Percentiles rank a stretch among this genome's conserved stretches.
phyloP scores from a whole-genome alignment of 768 basidiomycete species.

The Mycena maculata region DNA sequence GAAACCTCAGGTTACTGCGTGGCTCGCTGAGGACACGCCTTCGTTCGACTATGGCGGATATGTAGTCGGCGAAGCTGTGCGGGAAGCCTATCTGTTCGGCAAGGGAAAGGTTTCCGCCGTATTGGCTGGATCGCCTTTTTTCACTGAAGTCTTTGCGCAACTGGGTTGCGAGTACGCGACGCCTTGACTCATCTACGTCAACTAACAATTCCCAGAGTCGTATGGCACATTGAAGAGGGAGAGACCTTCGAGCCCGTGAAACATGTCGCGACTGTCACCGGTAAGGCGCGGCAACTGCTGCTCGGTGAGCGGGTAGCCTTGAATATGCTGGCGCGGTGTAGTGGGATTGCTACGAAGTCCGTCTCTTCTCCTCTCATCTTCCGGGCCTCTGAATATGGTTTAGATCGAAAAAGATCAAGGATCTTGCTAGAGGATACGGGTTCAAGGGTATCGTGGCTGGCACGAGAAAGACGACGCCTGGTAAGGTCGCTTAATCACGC shows the following conservation, averaged over 20 bases:
- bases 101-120: conserved; percentile 85
- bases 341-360: conserved; percentile 96
- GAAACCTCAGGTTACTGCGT: conserved; percentile 82
- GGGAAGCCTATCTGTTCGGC: conserved; percentile 90
- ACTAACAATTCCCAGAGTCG: conserved; percentile 67
- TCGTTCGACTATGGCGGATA: conserved; percentile 97
- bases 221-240: conserved; percentile 94
- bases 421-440: conserved; percentile 80
- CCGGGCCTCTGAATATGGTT: conserved; percentile 14
- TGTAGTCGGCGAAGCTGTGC: conserved; percentile 90
- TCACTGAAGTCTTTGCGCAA: conserved; percentile 91
- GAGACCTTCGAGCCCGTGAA: conserved; percentile 82
- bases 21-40: conserved; percentile 95
- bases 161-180: conserved; percentile 87
- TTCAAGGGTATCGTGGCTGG: conserved; percentile 93
- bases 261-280: conserved; percentile 91
- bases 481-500: conserved; percentile 44
- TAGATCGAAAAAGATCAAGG: conserved; percentile 87
- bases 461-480: conserved; percentile 97
- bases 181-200: background rate
- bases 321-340: conserved; percentile 94
- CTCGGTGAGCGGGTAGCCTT: conserved; percentile 94
- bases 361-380: conserved; percentile 36
- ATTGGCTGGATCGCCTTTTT: conserved; percentile 95
- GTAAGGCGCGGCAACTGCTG: conserved; percentile 88